Percentiles rank a stretch among this genome's conserved stretches.
Conservation (phyloP, 805 yeast genomes). For the Pichia rugopelliculosa region DNA sequence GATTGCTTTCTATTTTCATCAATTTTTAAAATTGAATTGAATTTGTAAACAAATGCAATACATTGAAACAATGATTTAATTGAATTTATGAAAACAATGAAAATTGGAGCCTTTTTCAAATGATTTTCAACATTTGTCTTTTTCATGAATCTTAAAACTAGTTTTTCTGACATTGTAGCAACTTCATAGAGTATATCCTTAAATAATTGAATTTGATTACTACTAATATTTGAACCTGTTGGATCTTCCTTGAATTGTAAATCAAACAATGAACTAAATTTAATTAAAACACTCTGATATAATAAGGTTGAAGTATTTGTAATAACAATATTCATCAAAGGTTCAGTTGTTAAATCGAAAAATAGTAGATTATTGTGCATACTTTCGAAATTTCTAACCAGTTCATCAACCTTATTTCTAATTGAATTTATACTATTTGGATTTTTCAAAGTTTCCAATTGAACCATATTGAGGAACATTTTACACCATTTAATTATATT, state of each 20-base stretch:
- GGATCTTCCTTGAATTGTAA: conserved; percentile 11
- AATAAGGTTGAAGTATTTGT: conserved; percentile 22
- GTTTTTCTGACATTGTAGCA: conserved; percentile 15
- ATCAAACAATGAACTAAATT: conserved; percentile 20
- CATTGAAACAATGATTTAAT: conserved; percentile 25
- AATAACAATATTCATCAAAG: conserved; percentile 20
- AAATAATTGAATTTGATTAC: conserved; percentile 18
- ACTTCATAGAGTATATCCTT: conserved; percentile 17
- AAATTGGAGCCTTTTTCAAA: conserved; percentile 16
- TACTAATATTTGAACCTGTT: conserved; percentile 12
- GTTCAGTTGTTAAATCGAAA: conserved; percentile 22
- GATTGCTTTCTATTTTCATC: conserved; percentile 5
- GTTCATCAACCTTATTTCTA: conserved; percentile 20
- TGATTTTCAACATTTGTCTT: conserved; percentile 12
- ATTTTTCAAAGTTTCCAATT: conserved; percentile 18
- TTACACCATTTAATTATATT: conserved; percentile 28
- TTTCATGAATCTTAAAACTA: conserved; percentile 16
- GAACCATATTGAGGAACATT: conserved; percentile 25
- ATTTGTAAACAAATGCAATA: conserved; percentile 17
- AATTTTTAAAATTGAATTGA: conserved; percentile 13
- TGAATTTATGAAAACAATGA: conserved; percentile 22
- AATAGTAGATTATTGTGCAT: conserved; percentile 23
- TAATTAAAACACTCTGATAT: conserved; percentile 24
- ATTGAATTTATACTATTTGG: conserved; percentile 16
- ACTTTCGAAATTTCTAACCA: conserved; percentile 22